These are phyloP conservation scores for Phytophthora ramorum DNA, from an alignment of 352 stramenopile species.

Conservation along the genomic window DNA sequence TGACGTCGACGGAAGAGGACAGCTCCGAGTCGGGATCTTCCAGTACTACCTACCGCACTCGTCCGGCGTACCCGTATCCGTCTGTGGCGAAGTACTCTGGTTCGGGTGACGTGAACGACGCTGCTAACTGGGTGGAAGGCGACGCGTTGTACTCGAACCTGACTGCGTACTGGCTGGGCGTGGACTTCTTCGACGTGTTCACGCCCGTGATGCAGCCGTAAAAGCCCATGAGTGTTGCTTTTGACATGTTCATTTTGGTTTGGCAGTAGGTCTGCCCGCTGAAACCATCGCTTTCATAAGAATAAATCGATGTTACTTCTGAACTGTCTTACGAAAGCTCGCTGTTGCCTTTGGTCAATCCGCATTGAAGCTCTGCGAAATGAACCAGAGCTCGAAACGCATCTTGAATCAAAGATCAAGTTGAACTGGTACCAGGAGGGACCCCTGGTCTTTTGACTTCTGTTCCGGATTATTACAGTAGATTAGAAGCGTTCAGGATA, in stretches of 20 bases:
- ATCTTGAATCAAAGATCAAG: too few species aligned
- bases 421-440: too few species aligned
- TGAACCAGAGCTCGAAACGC: too few species aligned
- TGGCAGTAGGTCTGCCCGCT: background rate
- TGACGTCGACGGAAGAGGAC: constrained; percentile 27
- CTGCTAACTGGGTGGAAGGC: constrained; percentile 29
- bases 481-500: too few species aligned
- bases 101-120: constrained; percentile 30
- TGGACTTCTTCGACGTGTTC: constrained; percentile 37
- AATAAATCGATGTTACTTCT: too few species aligned
- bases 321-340: too few species aligned
- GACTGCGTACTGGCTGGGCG: constrained; percentile 33
- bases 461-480: too few species aligned
- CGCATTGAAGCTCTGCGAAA: too few species aligned
- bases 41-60: constrained; percentile 20
- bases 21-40: constrained; percentile 21
- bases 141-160: constrained; percentile 41
- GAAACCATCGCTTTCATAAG: too few species aligned
- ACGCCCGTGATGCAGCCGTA: constrained; percentile 26
- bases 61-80: constrained; percentile 38
- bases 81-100: constrained; percentile 37
- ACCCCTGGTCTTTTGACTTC: too few species aligned
- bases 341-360: too few species aligned
- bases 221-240: background rate
- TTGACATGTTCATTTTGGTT: background rate